Evolutionary conservation across 2,329 filamentous ascomycete species (phyloP).

Genomic region (Acephala macrosclerotiorum): DNA sequence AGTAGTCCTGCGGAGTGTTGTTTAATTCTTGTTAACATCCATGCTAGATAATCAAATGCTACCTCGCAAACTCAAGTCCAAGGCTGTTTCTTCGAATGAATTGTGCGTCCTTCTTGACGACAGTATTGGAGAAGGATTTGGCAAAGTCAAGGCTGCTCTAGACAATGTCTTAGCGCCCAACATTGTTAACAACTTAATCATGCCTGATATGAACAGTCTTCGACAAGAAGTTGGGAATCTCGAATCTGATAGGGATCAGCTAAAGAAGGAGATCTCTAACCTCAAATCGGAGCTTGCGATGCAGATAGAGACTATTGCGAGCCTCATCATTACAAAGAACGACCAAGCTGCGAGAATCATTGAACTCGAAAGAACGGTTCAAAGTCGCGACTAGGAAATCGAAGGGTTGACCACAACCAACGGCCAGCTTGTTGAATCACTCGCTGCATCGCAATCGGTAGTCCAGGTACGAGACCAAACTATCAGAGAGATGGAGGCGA

Average conservation of each 20-base stretch:
- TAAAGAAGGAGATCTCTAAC: not conserved
- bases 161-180: no score
- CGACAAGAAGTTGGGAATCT: not conserved
- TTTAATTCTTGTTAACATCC: not conserved
- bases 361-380: not conserved
- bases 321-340: not conserved
- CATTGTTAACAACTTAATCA: not conserved
- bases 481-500: not conserved
- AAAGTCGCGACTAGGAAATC: not conserved
- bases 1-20: not conserved
- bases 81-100: no score
- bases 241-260: not conserved
- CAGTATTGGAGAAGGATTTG: no score
- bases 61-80: no score
- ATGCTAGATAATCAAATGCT: not conserved
- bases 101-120: no score
- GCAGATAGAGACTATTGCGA: not conserved
- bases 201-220: not conserved
- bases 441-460: not conserved
- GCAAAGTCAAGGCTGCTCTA: no score
- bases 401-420: not conserved
- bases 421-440: not conserved
- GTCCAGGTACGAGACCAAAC: not conserved
- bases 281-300: not conserved
- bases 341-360: not conserved